Conservation (phyloP, 2,329 filamentous ascomycete species). For the Stemphylium beticola region DNA sequence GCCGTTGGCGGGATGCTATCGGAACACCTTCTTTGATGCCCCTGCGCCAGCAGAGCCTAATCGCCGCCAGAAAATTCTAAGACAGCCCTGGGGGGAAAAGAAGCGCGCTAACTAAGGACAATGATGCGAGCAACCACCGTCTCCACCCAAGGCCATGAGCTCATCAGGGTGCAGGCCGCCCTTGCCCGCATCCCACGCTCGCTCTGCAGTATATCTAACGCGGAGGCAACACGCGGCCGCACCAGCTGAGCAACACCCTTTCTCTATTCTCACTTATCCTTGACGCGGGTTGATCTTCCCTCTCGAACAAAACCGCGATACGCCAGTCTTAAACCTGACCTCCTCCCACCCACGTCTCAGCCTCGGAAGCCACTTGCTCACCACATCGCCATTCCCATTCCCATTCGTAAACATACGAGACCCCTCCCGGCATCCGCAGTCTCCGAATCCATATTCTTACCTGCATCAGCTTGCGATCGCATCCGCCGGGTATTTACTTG, state of each 20-base stretch:
- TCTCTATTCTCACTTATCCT: neutral
- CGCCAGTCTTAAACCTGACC: neutral
- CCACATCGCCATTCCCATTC: slow-evolving; percentile 11
- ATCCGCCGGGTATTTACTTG: neutral
- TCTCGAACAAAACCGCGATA: slow-evolving; percentile 1
- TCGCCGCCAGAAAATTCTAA: slow-evolving; percentile 18
- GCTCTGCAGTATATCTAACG: slow-evolving; percentile 12
- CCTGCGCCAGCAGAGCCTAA: slow-evolving; percentile 3
- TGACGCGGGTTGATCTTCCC: neutral
- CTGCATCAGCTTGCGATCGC: slow-evolving; percentile 5
- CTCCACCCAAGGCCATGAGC: slow-evolving; percentile 22
- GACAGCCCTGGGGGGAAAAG: neutral
- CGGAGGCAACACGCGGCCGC: slow-evolving; percentile 7
- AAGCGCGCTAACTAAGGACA: slow-evolving; percentile 13
- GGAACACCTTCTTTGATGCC: slow-evolving; percentile 33
- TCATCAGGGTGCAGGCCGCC: slow-evolving; percentile 28
- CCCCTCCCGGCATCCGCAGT: neutral
- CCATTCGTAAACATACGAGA: slow-evolving; percentile 1
- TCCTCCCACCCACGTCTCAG: slow-evolving; percentile 9
- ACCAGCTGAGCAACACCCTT: slow-evolving; percentile 7
- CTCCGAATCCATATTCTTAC: neutral
- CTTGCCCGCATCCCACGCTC: slow-evolving; percentile 26
- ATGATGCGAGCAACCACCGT: slow-evolving; percentile 19
- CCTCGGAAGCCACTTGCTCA: slow-evolving; percentile 14
- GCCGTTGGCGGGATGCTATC: slow-evolving; percentile 35